Evolutionary conservation across 257 asterid genomes (phyloP), one percentile per base, ranked within the genome.

Genomic region (Solanum corneliomulleri): DNA sequence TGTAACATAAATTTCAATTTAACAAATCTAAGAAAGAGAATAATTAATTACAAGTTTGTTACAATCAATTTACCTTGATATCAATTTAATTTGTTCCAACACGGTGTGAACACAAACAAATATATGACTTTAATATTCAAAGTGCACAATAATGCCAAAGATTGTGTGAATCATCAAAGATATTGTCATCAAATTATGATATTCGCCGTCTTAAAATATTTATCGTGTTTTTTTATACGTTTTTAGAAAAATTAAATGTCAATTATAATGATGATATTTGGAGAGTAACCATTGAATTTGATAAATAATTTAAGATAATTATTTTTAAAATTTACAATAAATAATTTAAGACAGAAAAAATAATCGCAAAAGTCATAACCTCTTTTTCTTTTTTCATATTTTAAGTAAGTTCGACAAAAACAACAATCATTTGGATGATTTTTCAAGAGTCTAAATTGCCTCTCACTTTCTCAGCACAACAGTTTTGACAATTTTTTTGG

Each of bases 401-500:
- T 76, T 41, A 23, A 68, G 29, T 68, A 76, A 76, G 78, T 71
- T 71, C 2, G 42, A 31, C 77, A 71, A 71, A 76, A 52, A 76
- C 4, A 76, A 14, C 82, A 39, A 56, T 75, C 52, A 75, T 31
- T 74, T 21, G 82, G 31, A 76, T 76, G 35, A 41, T 7, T 42
- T 75, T 41, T 41, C 35, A 71, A 71, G 29, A 2, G 23, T 74
- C 82, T 20, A 31, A 74, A 74, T 74, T 74, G 20, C 82, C 82
- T 74, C 11, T 7, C 18, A 74, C 52, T 74, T 74, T 74, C 52
- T 74, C 49, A 74, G 82, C 49, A 37, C 81, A n/a, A 37, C 81
- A 74, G 81, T 74, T 74, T 74, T 74, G 81, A 74, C 81, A 70
- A 7, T 16, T 31, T 69, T 27, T 69, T 69, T 39, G 75, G 2